Conservation (phyloP, 2,329 filamentous ascomycete genomes). For the Trichoderma sp. region DNA sequence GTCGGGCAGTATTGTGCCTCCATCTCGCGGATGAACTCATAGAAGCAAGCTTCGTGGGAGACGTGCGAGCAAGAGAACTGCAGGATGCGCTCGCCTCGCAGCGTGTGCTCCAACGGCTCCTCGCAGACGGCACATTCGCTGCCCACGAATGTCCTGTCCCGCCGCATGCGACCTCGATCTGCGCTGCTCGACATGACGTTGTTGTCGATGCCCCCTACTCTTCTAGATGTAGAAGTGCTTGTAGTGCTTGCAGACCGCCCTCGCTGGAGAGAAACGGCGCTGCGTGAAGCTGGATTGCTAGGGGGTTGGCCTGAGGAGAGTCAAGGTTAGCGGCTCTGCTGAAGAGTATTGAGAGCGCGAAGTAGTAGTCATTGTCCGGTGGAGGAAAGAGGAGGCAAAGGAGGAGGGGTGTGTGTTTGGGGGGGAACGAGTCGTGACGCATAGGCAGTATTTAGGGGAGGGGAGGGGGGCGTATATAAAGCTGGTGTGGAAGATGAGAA, state of each 20-base stretch:
- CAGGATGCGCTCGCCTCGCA: conserved; percentile 88
- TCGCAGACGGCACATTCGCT: conserved; percentile 95
- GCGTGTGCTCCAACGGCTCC: conserved; percentile 90
- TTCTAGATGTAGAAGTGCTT: conserved; percentile 32
- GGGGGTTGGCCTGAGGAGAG: conserved; percentile 27
- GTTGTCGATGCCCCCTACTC: conserved; percentile 39
- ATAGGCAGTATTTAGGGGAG: not conserved
- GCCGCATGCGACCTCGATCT: conserved; percentile 73
- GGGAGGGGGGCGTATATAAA: conserved; percentile 3
- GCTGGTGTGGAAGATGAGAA: not conserved
- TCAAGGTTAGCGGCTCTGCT: conserved; percentile 16
- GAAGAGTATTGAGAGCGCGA: not conserved
- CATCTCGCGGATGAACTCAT: conserved; percentile 94
- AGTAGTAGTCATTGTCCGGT: not conserved
- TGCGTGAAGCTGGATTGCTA: conserved; percentile 26
- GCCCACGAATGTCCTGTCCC: conserved; percentile 93
- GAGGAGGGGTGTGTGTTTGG: not conserved
- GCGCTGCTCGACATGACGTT: conserved; percentile 47
- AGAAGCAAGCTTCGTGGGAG: conserved; percentile 96
- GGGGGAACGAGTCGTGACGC: conserved; percentile 3
- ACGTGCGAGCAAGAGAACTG: conserved; percentile 98
- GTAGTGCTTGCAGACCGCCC: conserved; percentile 34
- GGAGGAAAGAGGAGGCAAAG: not conserved
- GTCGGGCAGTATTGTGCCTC: conserved; percentile 92
- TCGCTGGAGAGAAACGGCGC: conserved; percentile 30